Conservation (phyloP, 2,329 filamentous ascomycete species). For the Colletotrichum simmondsii region DNA sequence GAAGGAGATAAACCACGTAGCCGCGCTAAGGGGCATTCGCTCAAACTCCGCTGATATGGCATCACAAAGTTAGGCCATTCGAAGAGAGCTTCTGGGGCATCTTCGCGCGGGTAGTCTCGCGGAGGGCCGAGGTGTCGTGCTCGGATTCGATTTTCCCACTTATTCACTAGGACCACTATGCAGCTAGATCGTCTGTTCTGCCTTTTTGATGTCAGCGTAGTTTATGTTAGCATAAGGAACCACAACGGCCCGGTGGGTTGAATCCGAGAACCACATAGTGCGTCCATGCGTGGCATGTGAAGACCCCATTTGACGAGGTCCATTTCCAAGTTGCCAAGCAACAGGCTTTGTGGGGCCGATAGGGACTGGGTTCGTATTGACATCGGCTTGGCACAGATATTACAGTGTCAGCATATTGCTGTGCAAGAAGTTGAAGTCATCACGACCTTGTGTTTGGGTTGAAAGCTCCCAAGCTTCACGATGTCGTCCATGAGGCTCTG, state of each 20-base stretch:
- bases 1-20: constrained; percentile 19
- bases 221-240: neutral
- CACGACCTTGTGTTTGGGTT: too few species aligned
- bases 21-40: neutral
- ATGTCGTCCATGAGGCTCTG: constrained; percentile 11
- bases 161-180: neutral
- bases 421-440: neutral
- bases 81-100: neutral
- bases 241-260: neutral
- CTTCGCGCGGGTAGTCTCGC: neutral
- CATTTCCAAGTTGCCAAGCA: neutral
- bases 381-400: neutral
- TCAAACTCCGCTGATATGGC: neutral
- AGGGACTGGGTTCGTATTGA: neutral
- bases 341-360: neutral
- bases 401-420: neutral
- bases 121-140: neutral
- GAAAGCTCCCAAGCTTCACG: neutral
- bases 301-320: neutral
- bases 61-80: neutral
- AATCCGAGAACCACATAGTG: too few species aligned
- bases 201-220: neutral
- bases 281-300: neutral
- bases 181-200: neutral
- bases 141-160: neutral